Base-by-base conservation (phyloP, 176 grass and related monocot species). In the Thinopyrum elongatum region DNA sequence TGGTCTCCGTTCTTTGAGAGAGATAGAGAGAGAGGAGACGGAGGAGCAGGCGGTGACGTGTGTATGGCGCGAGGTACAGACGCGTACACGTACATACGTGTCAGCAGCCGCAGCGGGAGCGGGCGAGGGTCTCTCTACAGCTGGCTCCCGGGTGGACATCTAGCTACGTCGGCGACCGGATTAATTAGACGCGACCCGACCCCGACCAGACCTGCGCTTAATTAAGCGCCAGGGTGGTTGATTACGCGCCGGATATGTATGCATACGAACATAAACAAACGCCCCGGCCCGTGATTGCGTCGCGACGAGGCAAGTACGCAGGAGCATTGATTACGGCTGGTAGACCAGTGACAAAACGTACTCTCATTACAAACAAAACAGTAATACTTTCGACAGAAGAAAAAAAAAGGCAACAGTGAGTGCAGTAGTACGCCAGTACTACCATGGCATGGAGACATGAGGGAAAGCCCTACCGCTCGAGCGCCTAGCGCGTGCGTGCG, bases 61-160 rank as follows among this genome's bases (percentile, higher is more conserved):
- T 9, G 83, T 29, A 62, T 53, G 85, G 58, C 64, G 82, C 63
- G 60, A 81, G 69, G 69, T 41, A 84, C 87, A 23, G 79, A 55
- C 35, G 67, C 66, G 67, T 59, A 31, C 4, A 38, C 67, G 34
- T 84, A 75, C 9, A 36, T 76, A 73, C 85, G 76, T 86, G 79
- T 85, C 64, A 78, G 74, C 11, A 70, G 77, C 1, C 61, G 49
- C 36, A 65, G 74, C 41, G 33, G 49, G 49, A 19, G 49, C 16
- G 49, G 49, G 49, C 49, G 49, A 53, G 49, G 49, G 62, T 41
- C 67, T 81, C 26, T 9, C 4, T 63, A 84, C 86, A 90, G 71
- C 89, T 91, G 85, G 89, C 55, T 62, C 79, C 25, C n/a, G 73
- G 79, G 21, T 92, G 77, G 69, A 42, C 74, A 39, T 23, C 79